Base-by-base conservation (phyloP, 2,329 filamentous ascomycete genomes). In the Westerdykella sp. region DNA sequence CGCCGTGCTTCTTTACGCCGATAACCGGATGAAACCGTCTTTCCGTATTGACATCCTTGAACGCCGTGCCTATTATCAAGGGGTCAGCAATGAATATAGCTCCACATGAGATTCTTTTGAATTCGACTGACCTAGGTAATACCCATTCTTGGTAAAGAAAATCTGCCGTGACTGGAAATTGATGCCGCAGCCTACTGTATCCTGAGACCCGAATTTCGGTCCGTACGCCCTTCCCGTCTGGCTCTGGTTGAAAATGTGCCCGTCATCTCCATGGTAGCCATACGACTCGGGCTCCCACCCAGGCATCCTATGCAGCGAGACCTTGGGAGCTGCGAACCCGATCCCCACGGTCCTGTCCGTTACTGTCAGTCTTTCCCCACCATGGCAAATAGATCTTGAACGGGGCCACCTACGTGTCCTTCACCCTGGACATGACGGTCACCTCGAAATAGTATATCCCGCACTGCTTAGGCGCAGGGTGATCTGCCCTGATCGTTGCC, bases 381-480 rank as follows among this genome's bases (percentile, higher is more conserved):
- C 9, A 35, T 28, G 32, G 7, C 7, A 14, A 18, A 25, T 10
- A 4, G 6, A 9, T 21, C 4, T 6, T 6, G 12, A 70, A 66
- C 58, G 69, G 67, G 16, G 53, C 57, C 23, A 48, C 76, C 51
- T 72, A 82, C 80, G 79, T 80, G 55, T 86, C 83, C 60, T 83
- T 82, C 40, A 78, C 79, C 57, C 82, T 80, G 6, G 80, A 78
- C 40, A 83, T 64, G 38, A 87, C 77, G 7, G 78, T 79, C 28
- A 82, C 74, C 58, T 98, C 93, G 60, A 82, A 98, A 65, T 98
- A 98, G 67, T 95, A 98, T 46, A 98, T 84, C 2, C 93, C 93
- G 53, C 87, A 93, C 59, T 95, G 85, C 30, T 81, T 76, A 4
- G 93, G 89, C 81, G 97, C 96, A 39, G 83, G 79, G 63, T 89